These are phyloP conservation scores for Pseudopithomyces maydicus DNA, from an alignment of 2,329 filamentous ascomycete species.

Conservation along the genomic window DNA sequence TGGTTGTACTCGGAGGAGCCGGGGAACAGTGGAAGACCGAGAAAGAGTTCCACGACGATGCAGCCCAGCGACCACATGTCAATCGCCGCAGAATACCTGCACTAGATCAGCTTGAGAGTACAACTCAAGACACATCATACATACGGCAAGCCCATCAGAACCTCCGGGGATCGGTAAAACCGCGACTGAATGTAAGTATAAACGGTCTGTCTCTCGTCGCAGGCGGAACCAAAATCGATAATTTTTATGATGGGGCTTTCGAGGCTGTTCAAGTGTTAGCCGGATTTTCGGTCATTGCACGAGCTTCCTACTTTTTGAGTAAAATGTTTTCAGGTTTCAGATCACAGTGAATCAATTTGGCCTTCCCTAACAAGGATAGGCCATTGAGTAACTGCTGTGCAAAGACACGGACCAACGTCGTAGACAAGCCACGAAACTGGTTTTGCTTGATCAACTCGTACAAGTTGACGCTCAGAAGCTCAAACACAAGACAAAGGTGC, in stretches of 20 bases:
- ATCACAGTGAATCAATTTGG: slow-evolving; percentile 96
- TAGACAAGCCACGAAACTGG: slow-evolving; percentile 96
- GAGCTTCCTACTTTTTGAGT: slow-evolving; percentile 75
- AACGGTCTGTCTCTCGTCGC: slow-evolving; percentile 96
- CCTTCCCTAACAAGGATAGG: slow-evolving; percentile 90
- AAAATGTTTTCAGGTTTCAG: slow-evolving; percentile 98
- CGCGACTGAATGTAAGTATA: slow-evolving; percentile 99
- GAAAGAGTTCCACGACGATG: slow-evolving; percentile 96
- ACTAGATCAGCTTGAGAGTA: background rate
- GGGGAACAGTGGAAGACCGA: slow-evolving; percentile 91
- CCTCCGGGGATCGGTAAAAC: slow-evolving; percentile 97
- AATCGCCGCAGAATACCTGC: slow-evolving; percentile 89
- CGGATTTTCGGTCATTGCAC: background rate
- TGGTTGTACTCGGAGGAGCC: slow-evolving; percentile 99
- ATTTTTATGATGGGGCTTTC: slow-evolving; percentile 99
- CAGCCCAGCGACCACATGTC: slow-evolving; percentile 99
- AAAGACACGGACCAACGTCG: slow-evolving; percentile 94
- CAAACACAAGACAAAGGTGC: slow-evolving; percentile 95
- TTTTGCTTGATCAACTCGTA: slow-evolving; percentile 99
- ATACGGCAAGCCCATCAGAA: slow-evolving; percentile 84
- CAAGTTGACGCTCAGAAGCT: slow-evolving; percentile 93
- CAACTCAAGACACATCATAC: slow-evolving; percentile 17
- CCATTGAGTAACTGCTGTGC: slow-evolving; percentile 96
- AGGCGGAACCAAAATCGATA: slow-evolving; percentile 98
- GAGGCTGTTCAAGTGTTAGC: slow-evolving; percentile 57